Conservation (phyloP, 1,139 yeast genomes). For the Debaryomycetaceae sp. region DNA sequence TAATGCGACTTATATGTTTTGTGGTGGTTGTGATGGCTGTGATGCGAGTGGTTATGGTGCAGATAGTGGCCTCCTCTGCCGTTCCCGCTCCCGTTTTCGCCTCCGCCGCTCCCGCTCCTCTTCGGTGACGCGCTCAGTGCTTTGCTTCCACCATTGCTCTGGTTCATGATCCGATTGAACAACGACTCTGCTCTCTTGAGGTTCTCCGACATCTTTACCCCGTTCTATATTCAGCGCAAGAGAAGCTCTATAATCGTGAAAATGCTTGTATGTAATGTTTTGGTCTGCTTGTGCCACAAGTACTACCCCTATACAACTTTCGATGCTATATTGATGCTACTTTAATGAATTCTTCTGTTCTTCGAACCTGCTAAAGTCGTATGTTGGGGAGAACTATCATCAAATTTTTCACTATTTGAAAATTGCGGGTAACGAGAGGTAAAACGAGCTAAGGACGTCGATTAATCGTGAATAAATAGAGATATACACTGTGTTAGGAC, state of each 20-base stretch:
- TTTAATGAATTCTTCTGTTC: neutral
- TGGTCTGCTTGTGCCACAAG: neutral
- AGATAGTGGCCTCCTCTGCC: neutral
- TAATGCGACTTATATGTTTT: slow-evolving; percentile 6
- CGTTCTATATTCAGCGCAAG: neutral
- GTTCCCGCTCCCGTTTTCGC: neutral
- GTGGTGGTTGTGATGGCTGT: slow-evolving; percentile 3
- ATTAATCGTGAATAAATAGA: neutral
- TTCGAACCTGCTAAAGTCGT: neutral
- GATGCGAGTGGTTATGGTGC: neutral
- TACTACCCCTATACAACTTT: neutral
- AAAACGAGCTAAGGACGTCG: neutral
- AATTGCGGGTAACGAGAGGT: neutral
- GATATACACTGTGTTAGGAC: neutral
- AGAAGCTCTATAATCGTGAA: neutral
- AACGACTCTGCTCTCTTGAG: slow-evolving; percentile 49
- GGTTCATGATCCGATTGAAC: slow-evolving; percentile 49
- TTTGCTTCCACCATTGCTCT: slow-evolving; percentile 14
- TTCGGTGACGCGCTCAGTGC: neutral
- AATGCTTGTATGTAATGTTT: neutral
- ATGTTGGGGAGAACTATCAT: neutral
- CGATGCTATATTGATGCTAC: neutral
- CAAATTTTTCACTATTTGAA: neutral
- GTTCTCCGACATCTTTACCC: slow-evolving; percentile 39
- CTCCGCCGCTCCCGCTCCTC: neutral